Percentiles rank a stretch among this genome's conserved stretches.
phyloP scores from a whole-genome alignment of 345 rosid species.

The Dipteronia sinensis region DNA sequence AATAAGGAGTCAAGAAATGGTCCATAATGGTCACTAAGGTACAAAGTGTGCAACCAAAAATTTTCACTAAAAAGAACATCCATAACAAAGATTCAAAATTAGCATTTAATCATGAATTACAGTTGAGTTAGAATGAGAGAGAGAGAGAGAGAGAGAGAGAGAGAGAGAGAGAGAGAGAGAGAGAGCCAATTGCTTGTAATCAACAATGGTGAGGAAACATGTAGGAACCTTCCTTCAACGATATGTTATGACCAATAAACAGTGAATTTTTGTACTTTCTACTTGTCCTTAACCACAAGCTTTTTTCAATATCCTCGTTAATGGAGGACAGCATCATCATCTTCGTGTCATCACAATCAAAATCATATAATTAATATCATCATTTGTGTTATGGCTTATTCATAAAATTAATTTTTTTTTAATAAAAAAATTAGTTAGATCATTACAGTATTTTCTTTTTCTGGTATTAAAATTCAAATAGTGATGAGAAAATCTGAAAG shows the following conservation, averaged over 20 bases:
- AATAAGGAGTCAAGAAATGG: neutral
- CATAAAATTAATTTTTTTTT: no score
- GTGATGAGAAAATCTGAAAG: neutral
- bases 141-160: neutral
- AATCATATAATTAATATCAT: constrained; percentile 16
- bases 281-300: constrained; percentile 30
- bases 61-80: neutral
- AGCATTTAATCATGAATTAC: constrained; percentile 1
- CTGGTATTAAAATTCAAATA: neutral
- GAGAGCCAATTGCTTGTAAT: constrained; percentile 14
- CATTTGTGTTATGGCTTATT: neutral
- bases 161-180: no score
- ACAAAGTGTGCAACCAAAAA: neutral
- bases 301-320: constrained; percentile 11
- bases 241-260: constrained; percentile 22
- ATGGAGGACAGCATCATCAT: constrained; percentile 27
- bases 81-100: no score
- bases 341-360: constrained; percentile 28
- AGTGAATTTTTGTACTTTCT: constrained; percentile 29
- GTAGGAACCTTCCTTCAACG: constrained; percentile 41
- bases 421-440: neutral
- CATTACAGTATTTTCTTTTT: neutral
- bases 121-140: neutral
- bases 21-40: neutral
- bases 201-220: constrained; percentile 28